A percentile compares a stretch with the other conserved stretches of the same genome.
phyloP scores from a whole-genome alignment of 176 grass and related monocot species.

The Oryza longistaminata region DNA sequence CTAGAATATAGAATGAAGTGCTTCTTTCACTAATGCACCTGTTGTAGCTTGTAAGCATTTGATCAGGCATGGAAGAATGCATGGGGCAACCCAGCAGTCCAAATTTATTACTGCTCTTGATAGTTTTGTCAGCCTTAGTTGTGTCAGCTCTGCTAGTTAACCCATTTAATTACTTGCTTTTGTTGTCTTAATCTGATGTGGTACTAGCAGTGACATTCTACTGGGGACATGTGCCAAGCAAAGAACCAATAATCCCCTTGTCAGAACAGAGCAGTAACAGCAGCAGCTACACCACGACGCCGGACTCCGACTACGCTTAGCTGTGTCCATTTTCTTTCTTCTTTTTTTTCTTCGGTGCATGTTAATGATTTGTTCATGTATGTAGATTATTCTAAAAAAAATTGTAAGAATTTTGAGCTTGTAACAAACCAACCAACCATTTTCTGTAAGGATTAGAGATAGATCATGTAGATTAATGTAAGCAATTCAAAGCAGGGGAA shows the following conservation, averaged over 20 bases:
- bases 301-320: conserved; percentile 50
- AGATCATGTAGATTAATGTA: conserved; percentile 40
- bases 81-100: not conserved
- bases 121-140: conserved; percentile 11
- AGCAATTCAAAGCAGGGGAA: not conserved
- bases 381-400: conserved; percentile 38
- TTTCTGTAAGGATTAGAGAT: conserved; percentile 23
- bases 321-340: not conserved
- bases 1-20: not conserved
- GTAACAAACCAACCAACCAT: not conserved
- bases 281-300: conserved; percentile 60
- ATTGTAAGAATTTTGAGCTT: conserved; percentile 28
- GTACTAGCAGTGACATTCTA: conserved; percentile 48
- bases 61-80: too few species aligned
- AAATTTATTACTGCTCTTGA: conserved; percentile 23
- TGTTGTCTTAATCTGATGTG: conserved; percentile 25
- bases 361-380: conserved; percentile 34
- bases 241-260: conserved; percentile 26
- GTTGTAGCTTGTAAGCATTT: conserved; percentile 2
- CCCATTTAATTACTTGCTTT: conserved; percentile 25
- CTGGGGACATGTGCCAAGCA: conserved; percentile 45
- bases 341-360: not conserved
- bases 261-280: conserved; percentile 46
- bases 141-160: conserved; percentile 8
- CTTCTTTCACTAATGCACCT: conserved; percentile 1